These are phyloP conservation scores for Botryotinia narcissicola DNA, from an alignment of 2,329 filamentous ascomycete genomes.

Conservation along the genomic window DNA sequence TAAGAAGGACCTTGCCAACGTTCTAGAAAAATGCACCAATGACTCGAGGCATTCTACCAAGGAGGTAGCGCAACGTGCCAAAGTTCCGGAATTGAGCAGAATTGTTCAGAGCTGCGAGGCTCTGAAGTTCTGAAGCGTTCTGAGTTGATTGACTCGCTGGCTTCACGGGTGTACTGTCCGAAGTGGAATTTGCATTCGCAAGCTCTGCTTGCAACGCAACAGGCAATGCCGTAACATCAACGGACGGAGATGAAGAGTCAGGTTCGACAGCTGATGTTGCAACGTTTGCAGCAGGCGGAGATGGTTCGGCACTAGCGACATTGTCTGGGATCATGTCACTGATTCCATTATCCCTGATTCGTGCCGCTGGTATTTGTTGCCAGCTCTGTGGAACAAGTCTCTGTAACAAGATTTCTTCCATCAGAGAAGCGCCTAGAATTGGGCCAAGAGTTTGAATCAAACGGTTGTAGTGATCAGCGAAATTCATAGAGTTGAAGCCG, in stretches of 20 bases:
- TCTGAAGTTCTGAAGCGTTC: constrained; percentile 54
- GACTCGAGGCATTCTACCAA: constrained; percentile 74
- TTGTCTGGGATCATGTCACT: constrained; percentile 19
- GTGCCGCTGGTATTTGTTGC: constrained; percentile 37
- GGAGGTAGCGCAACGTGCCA: constrained; percentile 69
- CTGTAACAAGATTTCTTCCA: constrained; percentile 77
- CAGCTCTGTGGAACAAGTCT: constrained; percentile 70
- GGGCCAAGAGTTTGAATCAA: constrained; percentile 74
- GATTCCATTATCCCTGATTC: constrained; percentile 30
- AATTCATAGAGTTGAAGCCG: constrained; percentile 73
- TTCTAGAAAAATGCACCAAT: constrained; percentile 85
- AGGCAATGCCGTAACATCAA: not conserved
- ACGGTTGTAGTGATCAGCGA: constrained; percentile 78
- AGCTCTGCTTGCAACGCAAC: not conserved
- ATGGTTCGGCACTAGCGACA: constrained; percentile 23
- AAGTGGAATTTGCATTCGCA: not conserved
- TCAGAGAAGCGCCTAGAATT: constrained; percentile 75
- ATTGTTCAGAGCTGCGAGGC: constrained; percentile 55
- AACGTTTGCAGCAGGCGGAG: constrained; percentile 10
- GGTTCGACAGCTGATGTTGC: not conserved
- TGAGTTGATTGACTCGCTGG: not conserved
- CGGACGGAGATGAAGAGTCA: not conserved
- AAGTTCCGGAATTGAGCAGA: constrained; percentile 66
- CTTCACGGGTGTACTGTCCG: not conserved
- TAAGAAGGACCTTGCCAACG: constrained; percentile 76